A percentile compares a stretch with the other conserved stretches of the same genome.
phyloP scores from a whole-genome alignment of 2,329 filamentous ascomycete species.

The Volutella citrinella region DNA sequence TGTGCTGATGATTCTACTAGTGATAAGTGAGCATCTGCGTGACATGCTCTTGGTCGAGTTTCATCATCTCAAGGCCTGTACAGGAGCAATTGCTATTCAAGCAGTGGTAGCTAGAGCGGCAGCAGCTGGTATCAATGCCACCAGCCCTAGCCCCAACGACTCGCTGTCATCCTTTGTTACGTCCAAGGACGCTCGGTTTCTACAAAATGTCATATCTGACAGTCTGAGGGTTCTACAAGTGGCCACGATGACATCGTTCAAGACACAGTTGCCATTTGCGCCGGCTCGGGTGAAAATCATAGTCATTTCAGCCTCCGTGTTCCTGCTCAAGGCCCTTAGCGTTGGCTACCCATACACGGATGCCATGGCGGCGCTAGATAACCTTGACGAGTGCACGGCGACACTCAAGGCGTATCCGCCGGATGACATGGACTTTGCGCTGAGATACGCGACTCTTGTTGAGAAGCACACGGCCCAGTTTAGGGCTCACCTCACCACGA shows the following conservation, averaged over 20 bases:
- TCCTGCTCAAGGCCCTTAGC: constrained; percentile 20
- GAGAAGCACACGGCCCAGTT: constrained; percentile 19
- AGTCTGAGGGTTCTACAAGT: constrained; percentile 13
- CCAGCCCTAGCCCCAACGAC: constrained; percentile 7
- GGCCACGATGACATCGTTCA: constrained; percentile 14
- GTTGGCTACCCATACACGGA: constrained; percentile 14
- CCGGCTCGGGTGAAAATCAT: constrained; percentile 15
- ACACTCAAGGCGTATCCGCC: constrained; percentile 10
- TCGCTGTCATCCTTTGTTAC: constrained; percentile 13
- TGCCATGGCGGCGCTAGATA: constrained; percentile 9
- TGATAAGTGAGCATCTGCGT: constrained; percentile 6
- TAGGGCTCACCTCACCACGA: constrained; percentile 8
- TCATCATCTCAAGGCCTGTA: constrained; percentile 19
- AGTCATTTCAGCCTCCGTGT: constrained; percentile 20
- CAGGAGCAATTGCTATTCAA: constrained; percentile 17
- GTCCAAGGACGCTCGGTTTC: constrained; percentile 13
- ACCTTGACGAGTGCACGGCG: constrained; percentile 15
- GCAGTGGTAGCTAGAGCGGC: constrained; percentile 17
- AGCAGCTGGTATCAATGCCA: constrained; percentile 4
- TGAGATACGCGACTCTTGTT: constrained; percentile 20
- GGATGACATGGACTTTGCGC: constrained; percentile 23
- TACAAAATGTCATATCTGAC: constrained; percentile 18
- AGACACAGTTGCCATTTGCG: constrained; percentile 11
- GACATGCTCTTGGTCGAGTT: constrained; percentile 15
- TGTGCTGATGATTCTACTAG: not conserved